A percentile compares a stretch with the other conserved stretches of the same genome.
phyloP scores from a whole-genome alignment of 2,329 filamentous ascomycete species.

The Phialemoniopsis sp. region DNA sequence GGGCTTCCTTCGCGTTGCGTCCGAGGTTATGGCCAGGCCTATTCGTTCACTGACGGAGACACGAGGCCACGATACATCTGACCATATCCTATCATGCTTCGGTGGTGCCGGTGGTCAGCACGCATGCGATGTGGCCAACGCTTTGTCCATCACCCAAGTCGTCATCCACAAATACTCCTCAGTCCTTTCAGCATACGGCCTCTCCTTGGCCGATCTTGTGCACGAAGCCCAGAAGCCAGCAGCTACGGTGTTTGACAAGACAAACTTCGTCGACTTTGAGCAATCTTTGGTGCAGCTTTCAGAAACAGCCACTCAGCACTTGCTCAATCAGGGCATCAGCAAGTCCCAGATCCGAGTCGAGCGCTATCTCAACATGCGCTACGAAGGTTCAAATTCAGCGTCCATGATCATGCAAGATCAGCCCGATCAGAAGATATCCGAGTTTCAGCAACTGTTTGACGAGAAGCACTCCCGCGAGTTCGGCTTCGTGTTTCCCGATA shows the following conservation, averaged over 20 bases:
- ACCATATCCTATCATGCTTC: constrained; percentile 67
- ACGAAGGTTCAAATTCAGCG: constrained; percentile 83
- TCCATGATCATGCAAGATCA: constrained; percentile 75
- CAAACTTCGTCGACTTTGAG: too few species aligned
- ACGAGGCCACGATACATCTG: constrained; percentile 65
- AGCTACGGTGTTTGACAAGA: constrained; percentile 1
- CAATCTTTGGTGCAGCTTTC: too few species aligned
- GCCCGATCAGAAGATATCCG: constrained; percentile 58
- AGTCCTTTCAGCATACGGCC: constrained; percentile 41
- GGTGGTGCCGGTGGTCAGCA: constrained; percentile 71
- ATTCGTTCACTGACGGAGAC: constrained; percentile 70
- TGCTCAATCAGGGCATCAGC: constrained; percentile 56
- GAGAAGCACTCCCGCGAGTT: constrained; percentile 74
- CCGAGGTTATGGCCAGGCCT: constrained; percentile 67
- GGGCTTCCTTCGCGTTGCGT: constrained; percentile 67
- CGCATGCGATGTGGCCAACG: constrained; percentile 64
- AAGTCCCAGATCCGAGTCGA: constrained; percentile 77
- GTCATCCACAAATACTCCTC: constrained; percentile 68
- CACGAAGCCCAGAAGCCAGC: constrained; percentile 24
- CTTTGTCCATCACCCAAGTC: constrained; percentile 65
- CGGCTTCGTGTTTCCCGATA: constrained; percentile 59
- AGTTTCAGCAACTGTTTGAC: constrained; percentile 79
- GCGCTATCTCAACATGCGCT: constrained; percentile 90
- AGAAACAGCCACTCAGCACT: too few species aligned
- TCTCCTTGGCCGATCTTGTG: constrained; percentile 29